Evolutionary conservation across 176 grass and related monocot species (phyloP), one percentile per base, ranked within the genome.

Genomic region (Lolium rigidum): DNA sequence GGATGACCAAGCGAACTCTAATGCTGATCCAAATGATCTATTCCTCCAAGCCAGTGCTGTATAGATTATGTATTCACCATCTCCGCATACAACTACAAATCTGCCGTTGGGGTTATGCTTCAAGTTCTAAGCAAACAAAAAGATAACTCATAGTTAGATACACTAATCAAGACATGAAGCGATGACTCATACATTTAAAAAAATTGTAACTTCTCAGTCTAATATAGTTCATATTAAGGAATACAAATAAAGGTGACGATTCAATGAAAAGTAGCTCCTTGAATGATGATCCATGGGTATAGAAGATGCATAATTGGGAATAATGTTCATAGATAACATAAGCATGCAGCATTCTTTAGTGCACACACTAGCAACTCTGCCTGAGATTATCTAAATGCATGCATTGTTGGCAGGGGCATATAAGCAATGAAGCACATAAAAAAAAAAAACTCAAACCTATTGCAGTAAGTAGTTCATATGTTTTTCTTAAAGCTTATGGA

Each of bases 51-150:
- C 97, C 77, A 99, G 60, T 50, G 94, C 94, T 49, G 97, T 95
- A 84, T 94, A 98, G 81, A 99, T 99, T 86, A 99, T 96, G 80
- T 94, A 92, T 87, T 99, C 97, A 41, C 94, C 94, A 80, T 99
- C 97, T 96, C 97, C 97, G 6, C 97, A 99, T 57, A 99, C 97
- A 72, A 95, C 94, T 80, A 96, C 97, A 86, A 99, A 96, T 79
- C 97, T 90, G 1, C 97, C 97, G 86, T 96, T 99, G 68, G 90
- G 97, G 35, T 99, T 99, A 88, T 99, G 97, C 88, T 94, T 99
- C 82, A 99, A 95, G 84, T 77, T 99, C 97, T 99, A 90, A 66
- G 21, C 38, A 88, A 92, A 84, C 6, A 74, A 90, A 83, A 80
- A 20, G 25, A 82, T 67, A 66, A 66, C 11, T 58, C 21, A 54